Evolutionary conservation across 306 rosid species (phyloP).

Genomic region (Cucumis sativus): Cucumber_9930_V3 NC_026659.2:27966001-27966500

Average conservation of each 20-base stretch:
- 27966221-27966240: slow-evolving; percentile 52
- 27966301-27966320: background rate
- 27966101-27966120: background rate
- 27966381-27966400: background rate
- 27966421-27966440: background rate
- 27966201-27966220: slow-evolving; percentile 53
- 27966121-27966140: background rate
- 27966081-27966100: too few relatives aligned
- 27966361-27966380: background rate
- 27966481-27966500: slow-evolving; percentile 56
- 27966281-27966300: slow-evolving; percentile 30
- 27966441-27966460: background rate
- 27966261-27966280: slow-evolving; percentile 51
- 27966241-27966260: slow-evolving; percentile 61
- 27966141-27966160: background rate
- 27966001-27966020: background rate
- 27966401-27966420: background rate
- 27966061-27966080: too few relatives aligned
- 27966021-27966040: background rate
- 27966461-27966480: background rate
- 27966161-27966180: background rate
- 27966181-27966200: slow-evolving; percentile 36
- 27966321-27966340: background rate
- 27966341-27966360: background rate
- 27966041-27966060: too few relatives aligned